A percentile compares a stretch with the other conserved stretches of the same genome.
Conservation (phyloP, 179 eudicot genomes). For the Gypsophila paniculata region DNA sequence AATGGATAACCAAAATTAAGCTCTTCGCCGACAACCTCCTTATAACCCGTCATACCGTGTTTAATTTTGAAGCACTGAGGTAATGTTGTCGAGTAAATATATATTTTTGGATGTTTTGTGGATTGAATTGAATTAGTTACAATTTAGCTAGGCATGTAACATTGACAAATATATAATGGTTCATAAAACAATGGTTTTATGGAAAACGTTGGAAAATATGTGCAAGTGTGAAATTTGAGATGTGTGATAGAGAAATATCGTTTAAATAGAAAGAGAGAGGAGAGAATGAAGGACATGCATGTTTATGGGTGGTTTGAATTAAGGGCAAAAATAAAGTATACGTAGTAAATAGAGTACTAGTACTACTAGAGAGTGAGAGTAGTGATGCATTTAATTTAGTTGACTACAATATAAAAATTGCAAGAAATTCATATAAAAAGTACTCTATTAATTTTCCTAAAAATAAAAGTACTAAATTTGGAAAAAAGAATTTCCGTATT, state of each 20-base stretch:
- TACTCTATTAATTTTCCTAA: too few relatives aligned
- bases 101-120: neutral
- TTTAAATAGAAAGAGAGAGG: slow-evolving; percentile 24
- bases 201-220: slow-evolving; percentile 15
- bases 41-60: slow-evolving; percentile 26
- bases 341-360: neutral
- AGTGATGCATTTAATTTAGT: neutral
- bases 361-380: neutral
- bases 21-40: slow-evolving; percentile 31
- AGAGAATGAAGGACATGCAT: slow-evolving; percentile 16
- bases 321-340: slow-evolving; percentile 7
- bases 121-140: slow-evolving; percentile 9
- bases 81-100: neutral
- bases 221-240: slow-evolving; percentile 22
- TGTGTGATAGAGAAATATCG: slow-evolving; percentile 19
- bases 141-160: neutral
- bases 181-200: neutral
- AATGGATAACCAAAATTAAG: slow-evolving; percentile 27
- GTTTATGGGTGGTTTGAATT: slow-evolving; percentile 23
- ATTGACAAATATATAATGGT: slow-evolving; percentile 2
- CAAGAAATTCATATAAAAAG: neutral
- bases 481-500: too few relatives aligned
- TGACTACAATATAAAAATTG: slow-evolving; percentile 15
- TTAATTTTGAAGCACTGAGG: too few relatives aligned
- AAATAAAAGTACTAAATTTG: too few relatives aligned